Conservation (phyloP, 2,329 filamentous ascomycete genomes). For the Karstenula rhodostoma region DNA sequence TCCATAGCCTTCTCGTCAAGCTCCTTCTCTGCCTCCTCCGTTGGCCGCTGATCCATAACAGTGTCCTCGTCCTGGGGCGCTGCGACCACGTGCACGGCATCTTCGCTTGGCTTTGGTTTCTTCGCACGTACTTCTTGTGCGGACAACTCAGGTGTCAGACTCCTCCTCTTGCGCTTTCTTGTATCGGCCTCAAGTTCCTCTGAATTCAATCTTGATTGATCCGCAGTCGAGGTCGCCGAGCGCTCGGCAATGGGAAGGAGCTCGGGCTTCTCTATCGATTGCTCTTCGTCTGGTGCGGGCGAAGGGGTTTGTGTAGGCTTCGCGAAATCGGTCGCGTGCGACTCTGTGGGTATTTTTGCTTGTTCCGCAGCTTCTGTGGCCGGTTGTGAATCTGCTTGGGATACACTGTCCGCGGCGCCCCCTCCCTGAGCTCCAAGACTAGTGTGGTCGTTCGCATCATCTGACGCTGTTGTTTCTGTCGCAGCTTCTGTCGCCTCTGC, state of each 20-base stretch:
- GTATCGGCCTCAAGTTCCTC: constrained; percentile 50
- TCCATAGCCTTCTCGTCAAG: constrained; percentile 15
- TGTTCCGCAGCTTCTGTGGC: constrained; percentile 25
- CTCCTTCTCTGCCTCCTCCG: constrained; percentile 28
- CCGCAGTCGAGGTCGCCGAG: constrained; percentile 31
- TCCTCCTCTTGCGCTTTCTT: constrained; percentile 53
- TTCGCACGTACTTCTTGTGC: constrained; percentile 52
- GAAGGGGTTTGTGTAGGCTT: constrained; percentile 29
- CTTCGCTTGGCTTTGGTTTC: constrained; percentile 52
- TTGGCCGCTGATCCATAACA: constrained; percentile 39
- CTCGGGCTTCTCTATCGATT: constrained; percentile 43
- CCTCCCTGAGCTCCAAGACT: constrained; percentile 1
- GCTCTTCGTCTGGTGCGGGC: constrained; percentile 34
- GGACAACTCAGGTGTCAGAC: constrained; percentile 47
- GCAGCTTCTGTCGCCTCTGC: not conserved
- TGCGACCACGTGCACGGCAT: constrained; percentile 38
- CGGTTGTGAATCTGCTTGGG: constrained; percentile 29
- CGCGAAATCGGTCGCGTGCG: constrained; percentile 12
- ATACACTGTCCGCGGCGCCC: constrained; percentile 26
- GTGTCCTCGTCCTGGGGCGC: constrained; percentile 38
- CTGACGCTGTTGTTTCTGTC: constrained; percentile 26
- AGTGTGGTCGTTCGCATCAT: constrained; percentile 12
- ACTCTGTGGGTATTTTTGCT: constrained; percentile 22
- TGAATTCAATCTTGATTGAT: constrained; percentile 44
- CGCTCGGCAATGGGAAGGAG: constrained; percentile 34